Percentiles rank a stretch among this genome's conserved stretches.
Evolutionary conservation across 75 land plant species (phyloP).

Genomic region (Selaginella tamariscina): DNA sequence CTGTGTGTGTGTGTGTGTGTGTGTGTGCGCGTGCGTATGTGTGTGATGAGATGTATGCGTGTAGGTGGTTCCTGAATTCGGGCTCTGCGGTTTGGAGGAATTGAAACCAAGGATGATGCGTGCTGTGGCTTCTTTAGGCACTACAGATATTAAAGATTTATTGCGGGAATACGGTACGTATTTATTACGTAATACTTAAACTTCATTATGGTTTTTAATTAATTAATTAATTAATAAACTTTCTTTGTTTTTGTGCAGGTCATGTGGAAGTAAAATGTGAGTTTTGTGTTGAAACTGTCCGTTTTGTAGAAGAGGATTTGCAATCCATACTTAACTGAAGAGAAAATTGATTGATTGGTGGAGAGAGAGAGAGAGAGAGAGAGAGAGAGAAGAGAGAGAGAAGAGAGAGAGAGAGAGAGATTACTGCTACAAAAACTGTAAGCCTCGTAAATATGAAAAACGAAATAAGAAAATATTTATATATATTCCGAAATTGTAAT

Average conservation of each 20-base stretch:
- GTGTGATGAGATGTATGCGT: too few relatives aligned
- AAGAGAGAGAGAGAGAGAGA: too few relatives aligned
- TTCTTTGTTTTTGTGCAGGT: conserved; percentile 18
- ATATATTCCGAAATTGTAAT: too few relatives aligned
- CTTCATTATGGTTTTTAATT: background rate
- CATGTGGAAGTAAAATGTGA: conserved; percentile 33
- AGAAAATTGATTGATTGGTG: too few relatives aligned
- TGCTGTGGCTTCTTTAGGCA: conserved; percentile 33
- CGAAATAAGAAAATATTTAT: too few relatives aligned
- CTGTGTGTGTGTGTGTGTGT: too few relatives aligned
- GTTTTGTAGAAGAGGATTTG: conserved; percentile 20
- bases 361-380: too few relatives aligned
- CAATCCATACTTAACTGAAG: conserved; percentile 18
- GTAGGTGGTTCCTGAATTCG: conserved; percentile 26
- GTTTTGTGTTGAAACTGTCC: conserved; percentile 31
- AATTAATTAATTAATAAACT: conserved; percentile 12
- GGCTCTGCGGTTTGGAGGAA: conserved; percentile 28
- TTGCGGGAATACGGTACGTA: conserved; percentile 27
- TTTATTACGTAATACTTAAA: background rate
- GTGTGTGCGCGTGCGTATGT: too few relatives aligned
- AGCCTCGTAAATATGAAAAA: too few relatives aligned
- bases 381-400: too few relatives aligned
- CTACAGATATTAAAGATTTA: conserved; percentile 21
- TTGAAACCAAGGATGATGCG: conserved; percentile 33
- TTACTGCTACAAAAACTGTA: too few relatives aligned